Evolutionary conservation across 164 flowering plant species (phyloP).

Genomic region (Amborella trichopoda): DNA sequence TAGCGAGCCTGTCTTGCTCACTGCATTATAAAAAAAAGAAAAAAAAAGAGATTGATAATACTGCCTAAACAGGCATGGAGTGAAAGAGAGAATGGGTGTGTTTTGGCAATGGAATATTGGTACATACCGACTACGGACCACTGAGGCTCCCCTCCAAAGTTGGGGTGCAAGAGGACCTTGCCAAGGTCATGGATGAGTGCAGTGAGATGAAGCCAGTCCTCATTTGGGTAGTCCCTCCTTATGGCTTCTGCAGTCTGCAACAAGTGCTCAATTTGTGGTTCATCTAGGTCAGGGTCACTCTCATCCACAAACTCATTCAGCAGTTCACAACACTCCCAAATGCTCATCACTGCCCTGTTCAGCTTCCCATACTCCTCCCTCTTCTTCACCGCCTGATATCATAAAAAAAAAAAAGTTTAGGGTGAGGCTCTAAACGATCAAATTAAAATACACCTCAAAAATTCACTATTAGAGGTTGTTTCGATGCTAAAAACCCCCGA

Average conservation of each 20-base stretch:
- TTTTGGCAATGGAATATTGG: no score
- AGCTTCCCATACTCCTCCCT: slow-evolving; percentile 25
- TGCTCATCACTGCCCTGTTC: slow-evolving; percentile 20
- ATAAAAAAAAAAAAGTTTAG: neutral
- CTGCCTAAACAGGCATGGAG: no score
- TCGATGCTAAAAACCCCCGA: no score
- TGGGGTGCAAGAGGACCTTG: slow-evolving; percentile 23
- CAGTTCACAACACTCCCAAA: slow-evolving; percentile 38
- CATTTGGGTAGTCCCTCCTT: slow-evolving; percentile 27
- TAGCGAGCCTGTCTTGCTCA: no score
- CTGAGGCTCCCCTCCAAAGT: slow-evolving; percentile 26
- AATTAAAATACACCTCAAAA: neutral
- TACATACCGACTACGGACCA: slow-evolving; percentile 34
- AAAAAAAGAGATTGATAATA: no score
- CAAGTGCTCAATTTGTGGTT: slow-evolving; percentile 34
- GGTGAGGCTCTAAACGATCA: neutral
- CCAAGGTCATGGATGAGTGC: slow-evolving; percentile 40
- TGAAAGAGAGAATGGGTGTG: no score
- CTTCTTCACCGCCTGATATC: slow-evolving; percentile 19
- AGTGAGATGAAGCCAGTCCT: slow-evolving; percentile 37
- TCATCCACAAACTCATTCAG: slow-evolving; percentile 30
- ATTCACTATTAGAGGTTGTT: neutral
- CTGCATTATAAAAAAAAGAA: no score
- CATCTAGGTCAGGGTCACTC: slow-evolving; percentile 34
- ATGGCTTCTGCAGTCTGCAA: slow-evolving; percentile 35